Conservation (phyloP, 345 rosid genomes). For the Euphorbia pulcherrima region DNA sequence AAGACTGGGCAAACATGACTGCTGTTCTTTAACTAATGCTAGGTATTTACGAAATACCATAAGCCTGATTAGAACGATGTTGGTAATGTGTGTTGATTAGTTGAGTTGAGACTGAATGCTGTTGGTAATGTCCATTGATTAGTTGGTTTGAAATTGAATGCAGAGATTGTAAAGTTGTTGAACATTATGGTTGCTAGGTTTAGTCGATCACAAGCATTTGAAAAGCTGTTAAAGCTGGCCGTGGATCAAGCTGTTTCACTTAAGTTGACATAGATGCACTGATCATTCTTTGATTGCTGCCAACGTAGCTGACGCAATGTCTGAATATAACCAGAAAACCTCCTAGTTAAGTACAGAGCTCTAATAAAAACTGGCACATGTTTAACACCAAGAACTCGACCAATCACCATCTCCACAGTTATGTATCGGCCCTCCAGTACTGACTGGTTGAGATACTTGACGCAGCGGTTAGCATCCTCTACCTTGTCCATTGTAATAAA, state of each 20-base stretch:
- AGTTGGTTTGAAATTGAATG: slow-evolving; percentile 91
- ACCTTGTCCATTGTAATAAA: slow-evolving; percentile 74
- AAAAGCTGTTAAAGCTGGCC: slow-evolving; percentile 91
- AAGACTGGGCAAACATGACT: slow-evolving; percentile 24
- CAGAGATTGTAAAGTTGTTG: slow-evolving; percentile 78
- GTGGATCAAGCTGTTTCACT: slow-evolving; percentile 93
- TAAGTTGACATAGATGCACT: slow-evolving; percentile 75
- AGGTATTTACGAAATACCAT: slow-evolving; percentile 56
- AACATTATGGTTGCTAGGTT: slow-evolving; percentile 81
- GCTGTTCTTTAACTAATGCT: slow-evolving; percentile 37
- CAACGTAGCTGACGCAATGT: slow-evolving; percentile 90
- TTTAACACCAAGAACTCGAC: slow-evolving; percentile 11
- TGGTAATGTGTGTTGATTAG: slow-evolving; percentile 98
- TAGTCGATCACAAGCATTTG: slow-evolving; percentile 93
- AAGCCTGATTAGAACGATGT: slow-evolving; percentile 75
- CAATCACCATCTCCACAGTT: slow-evolving; percentile 92
- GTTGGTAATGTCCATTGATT: slow-evolving; percentile 79
- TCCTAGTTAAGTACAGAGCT: slow-evolving; percentile 60
- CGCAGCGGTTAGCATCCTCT: slow-evolving; percentile 85
- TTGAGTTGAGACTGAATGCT: slow-evolving; percentile 88
- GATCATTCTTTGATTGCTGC: slow-evolving; percentile 95
- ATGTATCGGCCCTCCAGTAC: slow-evolving; percentile 91
- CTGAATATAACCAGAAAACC: slow-evolving; percentile 94
- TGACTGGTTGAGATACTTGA: slow-evolving; percentile 94
- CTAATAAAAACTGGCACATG: slow-evolving; percentile 24